A percentile compares a stretch with the other conserved stretches of the same genome.
These are phyloP conservation scores for Apiospora arundinis DNA, from an alignment of 2,329 filamentous ascomycete genomes.

Conservation along the genomic window DNA sequence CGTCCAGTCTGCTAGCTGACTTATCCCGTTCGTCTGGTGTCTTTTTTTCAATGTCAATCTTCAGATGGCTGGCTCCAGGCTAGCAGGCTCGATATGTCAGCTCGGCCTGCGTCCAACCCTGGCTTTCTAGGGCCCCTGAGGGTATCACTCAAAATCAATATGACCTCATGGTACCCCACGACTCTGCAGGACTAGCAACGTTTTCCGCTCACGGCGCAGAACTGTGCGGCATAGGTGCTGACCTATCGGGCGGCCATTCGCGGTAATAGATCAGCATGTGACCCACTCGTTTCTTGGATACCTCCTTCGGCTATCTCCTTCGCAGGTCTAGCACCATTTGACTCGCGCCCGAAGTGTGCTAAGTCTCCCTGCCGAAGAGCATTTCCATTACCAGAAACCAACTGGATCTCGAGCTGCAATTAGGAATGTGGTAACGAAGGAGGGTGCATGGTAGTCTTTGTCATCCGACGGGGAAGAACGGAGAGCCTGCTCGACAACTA, in stretches of 20 bases:
- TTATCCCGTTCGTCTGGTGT: not conserved
- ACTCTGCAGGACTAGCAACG: constrained; percentile 14
- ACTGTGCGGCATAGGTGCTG: constrained; percentile 10
- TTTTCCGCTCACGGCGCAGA: constrained; percentile 16
- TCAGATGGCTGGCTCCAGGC: not conserved
- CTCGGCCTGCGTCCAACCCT: not conserved
- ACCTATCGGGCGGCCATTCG: constrained; percentile 6
- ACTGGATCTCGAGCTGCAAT: constrained; percentile 1
- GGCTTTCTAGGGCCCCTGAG: not conserved
- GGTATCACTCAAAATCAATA: not conserved
- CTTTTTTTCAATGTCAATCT: not conserved
- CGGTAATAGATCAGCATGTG: constrained; percentile 14
- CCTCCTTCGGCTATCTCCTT: constrained; percentile 19
- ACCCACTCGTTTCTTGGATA: constrained; percentile 17
- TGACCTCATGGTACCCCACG: constrained; percentile 16
- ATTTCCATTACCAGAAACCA: constrained; percentile 15
- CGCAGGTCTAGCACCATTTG: not conserved
- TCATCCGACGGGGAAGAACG: not conserved
- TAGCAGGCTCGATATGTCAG: not conserved
- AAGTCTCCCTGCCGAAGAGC: not conserved
- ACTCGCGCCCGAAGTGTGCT: constrained; percentile 10
- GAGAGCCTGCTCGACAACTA: not conserved
- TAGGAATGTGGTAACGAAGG: not conserved
- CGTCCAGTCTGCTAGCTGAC: not conserved
- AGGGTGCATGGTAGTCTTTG: constrained; percentile 2